These are phyloP conservation scores for Nakataea oryzae DNA, from an alignment of 2,329 filamentous ascomycete genomes.

Conservation along the genomic window DNA sequence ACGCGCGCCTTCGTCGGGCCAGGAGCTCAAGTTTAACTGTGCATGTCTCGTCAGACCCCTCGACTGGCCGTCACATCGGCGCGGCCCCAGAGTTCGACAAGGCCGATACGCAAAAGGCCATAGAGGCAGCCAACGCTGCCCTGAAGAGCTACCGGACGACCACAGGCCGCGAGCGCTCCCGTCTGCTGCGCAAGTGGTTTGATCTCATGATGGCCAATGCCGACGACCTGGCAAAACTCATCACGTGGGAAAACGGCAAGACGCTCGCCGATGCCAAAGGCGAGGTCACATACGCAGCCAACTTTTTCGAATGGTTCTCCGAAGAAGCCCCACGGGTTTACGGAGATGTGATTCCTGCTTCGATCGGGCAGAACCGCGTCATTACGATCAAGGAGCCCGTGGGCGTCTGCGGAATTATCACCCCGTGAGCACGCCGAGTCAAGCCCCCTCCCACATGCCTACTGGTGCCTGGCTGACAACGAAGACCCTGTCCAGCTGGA, in stretches of 20 bases:
- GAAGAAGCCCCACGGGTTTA: constrained; percentile 67
- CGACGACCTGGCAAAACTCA: constrained; percentile 71
- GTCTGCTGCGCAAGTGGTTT: constrained; percentile 71
- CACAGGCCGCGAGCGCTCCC: constrained; percentile 65
- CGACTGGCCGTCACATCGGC: constrained; percentile 71
- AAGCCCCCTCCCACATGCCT: neutral
- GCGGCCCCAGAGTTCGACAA: constrained; percentile 75
- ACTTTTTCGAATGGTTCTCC: constrained; percentile 73
- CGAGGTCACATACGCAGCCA: constrained; percentile 62
- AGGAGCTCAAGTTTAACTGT: neutral
- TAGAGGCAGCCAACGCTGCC: constrained; percentile 70
- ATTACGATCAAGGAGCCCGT: constrained; percentile 75
- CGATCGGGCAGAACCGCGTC: constrained; percentile 61
- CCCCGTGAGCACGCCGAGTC: constrained; percentile 45
- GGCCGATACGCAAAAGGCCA: constrained; percentile 70
- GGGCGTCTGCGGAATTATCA: constrained; percentile 73
- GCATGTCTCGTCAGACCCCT: constrained; percentile 52
- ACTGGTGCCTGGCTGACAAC: neutral
- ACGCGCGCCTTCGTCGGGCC: too few species aligned
- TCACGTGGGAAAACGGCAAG: constrained; percentile 89
- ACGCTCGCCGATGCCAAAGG: constrained; percentile 64
- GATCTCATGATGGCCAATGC: constrained; percentile 68
- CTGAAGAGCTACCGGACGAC: constrained; percentile 60
- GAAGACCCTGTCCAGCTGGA: constrained; percentile 42
- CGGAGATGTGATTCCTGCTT: constrained; percentile 65